phyloP scores from a whole-genome alignment of 768 basidiomycete species.

The Amanita rubescens region DNA sequence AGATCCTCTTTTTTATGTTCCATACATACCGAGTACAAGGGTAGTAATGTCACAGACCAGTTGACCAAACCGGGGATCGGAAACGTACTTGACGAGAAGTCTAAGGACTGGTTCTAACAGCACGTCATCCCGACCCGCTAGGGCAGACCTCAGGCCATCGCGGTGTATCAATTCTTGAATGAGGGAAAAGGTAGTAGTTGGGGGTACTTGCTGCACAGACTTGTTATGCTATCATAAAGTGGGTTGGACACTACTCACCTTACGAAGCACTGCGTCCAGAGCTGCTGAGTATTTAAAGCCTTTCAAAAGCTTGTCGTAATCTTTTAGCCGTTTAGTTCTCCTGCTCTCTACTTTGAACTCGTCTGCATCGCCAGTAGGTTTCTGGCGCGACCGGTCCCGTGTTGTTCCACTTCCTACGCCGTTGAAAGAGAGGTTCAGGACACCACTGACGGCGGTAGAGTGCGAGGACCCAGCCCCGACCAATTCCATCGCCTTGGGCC shows the following conservation, averaged over 20 bases:
- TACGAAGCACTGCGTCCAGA: constrained; percentile 82
- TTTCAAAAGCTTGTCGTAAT: constrained; percentile 88
- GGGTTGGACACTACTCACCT: constrained; percentile 34
- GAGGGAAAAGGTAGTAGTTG: constrained; percentile 81
- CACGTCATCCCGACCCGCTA: constrained; percentile 89
- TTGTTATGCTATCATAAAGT: not conserved
- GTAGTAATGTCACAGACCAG: constrained; percentile 75
- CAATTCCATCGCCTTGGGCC: constrained; percentile 61
- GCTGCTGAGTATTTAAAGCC: constrained; percentile 93
- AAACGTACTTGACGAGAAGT: constrained; percentile 75
- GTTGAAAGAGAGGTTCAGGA: constrained; percentile 48
- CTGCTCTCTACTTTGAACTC: constrained; percentile 76
- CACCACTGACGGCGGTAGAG: constrained; percentile 59
- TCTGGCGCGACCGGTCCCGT: not conserved
- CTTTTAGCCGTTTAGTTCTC: constrained; percentile 63
- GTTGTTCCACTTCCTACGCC: constrained; percentile 47
- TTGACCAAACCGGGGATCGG: constrained; percentile 90
- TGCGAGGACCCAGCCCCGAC: constrained; percentile 33
- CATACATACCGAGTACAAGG: constrained; percentile 71
- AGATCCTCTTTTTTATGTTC: not conserved
- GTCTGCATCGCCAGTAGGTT: constrained; percentile 49
- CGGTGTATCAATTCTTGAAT: constrained; percentile 91
- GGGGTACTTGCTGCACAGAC: constrained; percentile 61
- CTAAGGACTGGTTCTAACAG: constrained; percentile 87
- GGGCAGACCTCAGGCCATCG: constrained; percentile 79